A percentile compares a stretch with the other conserved stretches of the same genome.
These are phyloP conservation scores for Saksenaea vasiformis DNA, from an alignment of 371 early-diverging fungal genomes.

Conservation along the genomic window DNA sequence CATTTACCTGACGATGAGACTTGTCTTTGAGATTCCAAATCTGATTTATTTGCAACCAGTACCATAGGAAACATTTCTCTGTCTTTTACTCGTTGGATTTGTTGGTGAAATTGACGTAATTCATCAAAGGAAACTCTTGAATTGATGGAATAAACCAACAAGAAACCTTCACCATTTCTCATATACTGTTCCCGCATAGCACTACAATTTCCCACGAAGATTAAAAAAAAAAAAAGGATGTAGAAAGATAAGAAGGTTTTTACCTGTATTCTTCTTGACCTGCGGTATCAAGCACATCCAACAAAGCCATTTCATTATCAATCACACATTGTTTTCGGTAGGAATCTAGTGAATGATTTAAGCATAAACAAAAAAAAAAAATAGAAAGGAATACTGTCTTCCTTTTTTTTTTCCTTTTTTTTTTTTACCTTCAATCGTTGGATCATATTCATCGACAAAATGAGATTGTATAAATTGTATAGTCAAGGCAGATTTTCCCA, in stretches of 20 bases:
- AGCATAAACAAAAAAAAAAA: no score
- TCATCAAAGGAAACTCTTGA: slow-evolving; percentile 67
- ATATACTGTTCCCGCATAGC: slow-evolving; percentile 85
- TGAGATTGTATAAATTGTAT: slow-evolving; percentile 80
- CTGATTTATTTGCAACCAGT: slow-evolving; percentile 89
- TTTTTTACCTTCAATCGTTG: slow-evolving; percentile 73
- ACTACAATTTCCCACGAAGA: slow-evolving; percentile 33
- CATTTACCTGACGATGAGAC: slow-evolving; percentile 66
- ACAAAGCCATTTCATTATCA: slow-evolving; percentile 67
- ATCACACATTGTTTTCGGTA: slow-evolving; percentile 78
- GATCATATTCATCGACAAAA: slow-evolving; percentile 85
- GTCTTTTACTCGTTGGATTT: slow-evolving; percentile 79
- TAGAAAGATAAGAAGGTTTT: background rate
- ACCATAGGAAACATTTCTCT: slow-evolving; percentile 78
- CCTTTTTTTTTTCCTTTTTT: slow-evolving; percentile 4
- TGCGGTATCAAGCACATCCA: slow-evolving; percentile 84
- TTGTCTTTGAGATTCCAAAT: slow-evolving; percentile 77
- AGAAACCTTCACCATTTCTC: slow-evolving; percentile 63
- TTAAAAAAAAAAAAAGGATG: background rate
- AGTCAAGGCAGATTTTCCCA: slow-evolving; percentile 78
- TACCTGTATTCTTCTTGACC: slow-evolving; percentile 87
- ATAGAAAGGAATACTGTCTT: no score
- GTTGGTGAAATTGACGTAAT: slow-evolving; percentile 59
- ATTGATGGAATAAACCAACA: slow-evolving; percentile 63
- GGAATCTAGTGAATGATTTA: slow-evolving; percentile 69